phyloP scores from a whole-genome alignment of 139 green algal genomes.

The Micractinium sp. region DNA sequence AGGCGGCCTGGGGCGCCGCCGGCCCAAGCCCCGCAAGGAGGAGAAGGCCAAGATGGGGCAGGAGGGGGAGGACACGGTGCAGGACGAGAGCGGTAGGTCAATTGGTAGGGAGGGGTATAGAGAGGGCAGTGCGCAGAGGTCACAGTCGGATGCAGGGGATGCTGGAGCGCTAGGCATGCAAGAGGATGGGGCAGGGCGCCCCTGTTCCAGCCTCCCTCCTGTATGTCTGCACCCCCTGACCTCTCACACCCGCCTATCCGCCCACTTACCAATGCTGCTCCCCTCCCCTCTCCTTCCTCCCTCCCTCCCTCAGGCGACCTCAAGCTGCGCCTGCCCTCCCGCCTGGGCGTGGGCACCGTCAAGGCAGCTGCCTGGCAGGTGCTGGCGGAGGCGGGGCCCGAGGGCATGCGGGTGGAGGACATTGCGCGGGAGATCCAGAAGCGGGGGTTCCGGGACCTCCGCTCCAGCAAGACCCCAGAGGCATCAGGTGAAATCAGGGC shows the following conservation, averaged over 20 bases:
- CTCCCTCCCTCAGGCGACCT: slow-evolving; percentile 46
- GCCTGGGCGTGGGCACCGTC: slow-evolving; percentile 71
- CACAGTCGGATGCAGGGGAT: too few species aligned
- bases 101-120: too few species aligned
- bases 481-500: not conserved
- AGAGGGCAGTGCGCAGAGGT: too few species aligned
- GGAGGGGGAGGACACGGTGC: slow-evolving; percentile 77
- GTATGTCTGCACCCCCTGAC: too few species aligned
- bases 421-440: slow-evolving; percentile 81
- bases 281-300: too few species aligned
- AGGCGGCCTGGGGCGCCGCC: slow-evolving; percentile 48
- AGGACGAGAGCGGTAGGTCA: slow-evolving; percentile 38
- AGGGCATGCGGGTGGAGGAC: slow-evolving; percentile 75
- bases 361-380: slow-evolving; percentile 90
- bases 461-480: slow-evolving; percentile 47
- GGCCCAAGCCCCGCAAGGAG: slow-evolving; percentile 37
- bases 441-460: slow-evolving; percentile 82
- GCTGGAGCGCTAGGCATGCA: too few species aligned
- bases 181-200: too few species aligned
- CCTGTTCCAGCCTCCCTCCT: too few species aligned
- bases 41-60: slow-evolving; percentile 59
- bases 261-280: too few species aligned
- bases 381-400: slow-evolving; percentile 70
- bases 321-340: slow-evolving; percentile 73
- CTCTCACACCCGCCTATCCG: too few species aligned